Evolutionary conservation across 176 grass and related monocot species (phyloP).

Genomic region (Alopecurus myosuroides): DNA sequence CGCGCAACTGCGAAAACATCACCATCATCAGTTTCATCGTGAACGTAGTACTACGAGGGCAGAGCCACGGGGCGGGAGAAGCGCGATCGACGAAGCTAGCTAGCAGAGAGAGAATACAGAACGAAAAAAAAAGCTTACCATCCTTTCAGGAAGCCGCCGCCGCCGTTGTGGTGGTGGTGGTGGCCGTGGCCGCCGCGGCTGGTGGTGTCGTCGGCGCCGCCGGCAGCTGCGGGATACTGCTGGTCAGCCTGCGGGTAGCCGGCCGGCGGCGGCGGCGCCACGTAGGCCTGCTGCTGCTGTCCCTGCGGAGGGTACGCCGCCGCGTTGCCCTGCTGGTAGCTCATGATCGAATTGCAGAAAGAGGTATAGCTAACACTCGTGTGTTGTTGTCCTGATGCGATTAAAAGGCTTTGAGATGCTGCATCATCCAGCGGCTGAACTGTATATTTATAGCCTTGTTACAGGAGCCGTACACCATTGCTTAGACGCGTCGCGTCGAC

Average conservation of each 20-base stretch:
- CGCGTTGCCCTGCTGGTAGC: neutral
- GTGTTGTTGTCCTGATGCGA: too few relatives aligned
- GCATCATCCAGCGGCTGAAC: neutral
- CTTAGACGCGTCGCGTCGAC: too few relatives aligned
- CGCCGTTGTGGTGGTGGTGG: neutral
- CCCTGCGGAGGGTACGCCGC: neutral
- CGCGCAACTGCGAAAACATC: neutral
- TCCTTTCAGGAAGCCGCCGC: neutral
- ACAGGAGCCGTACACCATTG: too few relatives aligned
- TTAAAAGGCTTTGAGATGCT: too few relatives aligned
- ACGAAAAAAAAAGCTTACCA: neutral
- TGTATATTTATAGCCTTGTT: neutral
- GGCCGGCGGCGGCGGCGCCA: neutral
- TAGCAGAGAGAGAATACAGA: neutral
- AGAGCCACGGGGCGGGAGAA: neutral
- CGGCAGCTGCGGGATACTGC: neutral
- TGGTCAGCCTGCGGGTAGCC: neutral
- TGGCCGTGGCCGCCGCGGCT: neutral
- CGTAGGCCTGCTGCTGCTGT: constrained; percentile 10
- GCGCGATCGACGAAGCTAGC: neutral
- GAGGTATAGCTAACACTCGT: neutral
- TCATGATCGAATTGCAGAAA: neutral
- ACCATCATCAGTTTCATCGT: neutral
- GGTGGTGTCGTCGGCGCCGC: neutral
- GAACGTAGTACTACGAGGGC: neutral